Evolutionary conservation across 768 basidiomycete species (phyloP).

Genomic region (Termitomyces sp.): DNA sequence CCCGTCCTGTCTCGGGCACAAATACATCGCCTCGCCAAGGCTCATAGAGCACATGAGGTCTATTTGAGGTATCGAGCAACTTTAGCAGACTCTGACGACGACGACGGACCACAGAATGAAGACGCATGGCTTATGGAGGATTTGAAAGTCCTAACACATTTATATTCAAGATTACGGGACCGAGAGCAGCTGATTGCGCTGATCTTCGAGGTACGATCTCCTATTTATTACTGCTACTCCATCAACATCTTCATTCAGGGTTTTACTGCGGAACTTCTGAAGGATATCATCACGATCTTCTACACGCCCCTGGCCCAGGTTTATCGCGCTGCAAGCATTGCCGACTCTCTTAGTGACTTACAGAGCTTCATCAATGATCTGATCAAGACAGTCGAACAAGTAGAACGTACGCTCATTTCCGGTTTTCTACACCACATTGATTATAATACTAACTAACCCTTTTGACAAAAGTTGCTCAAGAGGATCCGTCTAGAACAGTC

Average conservation of each 20-base stretch:
- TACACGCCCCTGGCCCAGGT: slow-evolving; percentile 96
- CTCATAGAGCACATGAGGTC: slow-evolving; percentile 71
- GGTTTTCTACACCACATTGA: not conserved
- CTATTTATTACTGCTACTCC: not conserved
- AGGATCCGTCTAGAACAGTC: slow-evolving; percentile 81
- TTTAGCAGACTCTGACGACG: slow-evolving; percentile 81
- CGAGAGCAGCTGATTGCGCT: slow-evolving; percentile 89
- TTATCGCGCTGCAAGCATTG: slow-evolving; percentile 95
- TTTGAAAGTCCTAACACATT: slow-evolving; percentile 67
- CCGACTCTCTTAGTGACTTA: slow-evolving; percentile 85
- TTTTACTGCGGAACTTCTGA: slow-evolving; percentile 88
- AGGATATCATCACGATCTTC: slow-evolving; percentile 99
- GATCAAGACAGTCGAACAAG: slow-evolving; percentile 87
- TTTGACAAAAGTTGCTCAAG: slow-evolving; percentile 60
- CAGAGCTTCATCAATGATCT: slow-evolving; percentile 95
- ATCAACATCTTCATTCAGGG: slow-evolving; percentile 46
- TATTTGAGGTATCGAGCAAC: slow-evolving; percentile 60
- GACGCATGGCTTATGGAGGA: slow-evolving; percentile 98
- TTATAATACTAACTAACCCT: not conserved
- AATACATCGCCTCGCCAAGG: slow-evolving; percentile 73
- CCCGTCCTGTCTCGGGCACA: slow-evolving; percentile 74
- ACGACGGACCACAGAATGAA: slow-evolving; percentile 89
- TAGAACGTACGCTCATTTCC: slow-evolving; percentile 71
- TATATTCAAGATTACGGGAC: slow-evolving; percentile 79
- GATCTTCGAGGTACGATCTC: slow-evolving; percentile 78